Conservation (phyloP, 75 land plant genomes). For the Cryptomeria japonica region DNA sequence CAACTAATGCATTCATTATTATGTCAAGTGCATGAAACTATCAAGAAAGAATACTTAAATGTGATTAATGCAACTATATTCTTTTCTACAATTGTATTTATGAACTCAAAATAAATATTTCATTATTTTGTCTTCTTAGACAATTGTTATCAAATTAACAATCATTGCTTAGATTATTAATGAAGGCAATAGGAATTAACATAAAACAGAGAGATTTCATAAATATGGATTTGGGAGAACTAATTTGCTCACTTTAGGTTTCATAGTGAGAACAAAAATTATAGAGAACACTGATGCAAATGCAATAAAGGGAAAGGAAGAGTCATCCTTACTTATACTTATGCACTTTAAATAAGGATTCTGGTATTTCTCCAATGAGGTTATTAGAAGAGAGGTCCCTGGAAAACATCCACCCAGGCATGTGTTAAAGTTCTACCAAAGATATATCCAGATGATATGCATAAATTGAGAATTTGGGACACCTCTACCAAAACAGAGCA, state of each 20-base stretch:
- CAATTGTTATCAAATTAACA: neutral
- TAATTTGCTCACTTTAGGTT: neutral
- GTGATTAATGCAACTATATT: neutral
- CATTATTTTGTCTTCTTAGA: neutral
- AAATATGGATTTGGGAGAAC: neutral
- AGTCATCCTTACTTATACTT: conserved; percentile 51
- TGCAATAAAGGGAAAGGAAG: neutral
- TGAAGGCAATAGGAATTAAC: neutral
- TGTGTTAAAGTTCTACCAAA: neutral
- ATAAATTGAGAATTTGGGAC: neutral
- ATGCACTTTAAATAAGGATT: conserved; percentile 36
- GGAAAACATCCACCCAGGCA: conserved; percentile 17
- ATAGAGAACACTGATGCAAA: neutral
- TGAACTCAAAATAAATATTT: neutral
- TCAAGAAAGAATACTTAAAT: neutral
- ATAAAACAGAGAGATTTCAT: neutral
- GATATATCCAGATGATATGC: neutral
- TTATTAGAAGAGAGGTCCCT: conserved; percentile 57
- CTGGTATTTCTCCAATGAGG: conserved; percentile 51
- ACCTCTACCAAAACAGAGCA: neutral
- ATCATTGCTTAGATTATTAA: neutral
- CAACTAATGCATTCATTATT: neutral
- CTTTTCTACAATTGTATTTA: neutral
- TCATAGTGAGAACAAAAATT: neutral
- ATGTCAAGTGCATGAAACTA: neutral